Conservation (phyloP, 1,284 basidiomycete species). For the Anthracocystis walkeri region DNA sequence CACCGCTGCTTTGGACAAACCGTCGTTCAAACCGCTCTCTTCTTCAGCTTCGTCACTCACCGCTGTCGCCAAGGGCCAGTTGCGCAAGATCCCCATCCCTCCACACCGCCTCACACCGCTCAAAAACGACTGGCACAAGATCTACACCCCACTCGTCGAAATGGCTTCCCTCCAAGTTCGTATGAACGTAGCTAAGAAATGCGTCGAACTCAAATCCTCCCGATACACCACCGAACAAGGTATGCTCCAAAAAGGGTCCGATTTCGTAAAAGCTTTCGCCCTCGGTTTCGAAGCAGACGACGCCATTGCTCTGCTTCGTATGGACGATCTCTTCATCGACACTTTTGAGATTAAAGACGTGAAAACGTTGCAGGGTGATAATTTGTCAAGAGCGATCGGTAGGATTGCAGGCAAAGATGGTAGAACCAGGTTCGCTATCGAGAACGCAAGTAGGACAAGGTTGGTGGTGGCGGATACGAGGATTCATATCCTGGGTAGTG, state of each 20-base stretch:
- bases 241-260: conserved; percentile 91
- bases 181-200: conserved; percentile 90
- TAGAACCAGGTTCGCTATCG: conserved; percentile 97
- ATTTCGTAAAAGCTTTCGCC: conserved; percentile 95
- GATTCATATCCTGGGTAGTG: conserved; percentile 93
- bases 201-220: conserved; percentile 94
- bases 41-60: conserved; percentile 18
- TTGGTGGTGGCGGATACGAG: conserved; percentile 98
- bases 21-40: conserved; percentile 37
- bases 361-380: conserved; percentile 96
- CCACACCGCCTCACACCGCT: conserved; percentile 97
- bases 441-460: conserved; percentile 93
- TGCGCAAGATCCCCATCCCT: conserved; percentile 80
- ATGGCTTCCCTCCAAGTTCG: conserved; percentile 92
- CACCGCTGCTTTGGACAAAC: conserved; percentile 8
- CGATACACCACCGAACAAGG: conserved; percentile 78
- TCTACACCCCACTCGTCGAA: conserved; percentile 96
- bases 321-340: conserved; percentile 97
- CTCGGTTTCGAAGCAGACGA: conserved; percentile 90
- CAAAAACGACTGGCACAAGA: conserved; percentile 96
- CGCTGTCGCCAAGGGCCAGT: conserved; percentile 54
- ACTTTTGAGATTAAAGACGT: conserved; percentile 98
- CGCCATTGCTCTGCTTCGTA: conserved; percentile 89
- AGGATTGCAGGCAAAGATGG: conserved; percentile 98
- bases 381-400: conserved; percentile 93